phyloP scores from a whole-genome alignment of 306 rosid genomes.

The Sicyos edulis region DNA sequence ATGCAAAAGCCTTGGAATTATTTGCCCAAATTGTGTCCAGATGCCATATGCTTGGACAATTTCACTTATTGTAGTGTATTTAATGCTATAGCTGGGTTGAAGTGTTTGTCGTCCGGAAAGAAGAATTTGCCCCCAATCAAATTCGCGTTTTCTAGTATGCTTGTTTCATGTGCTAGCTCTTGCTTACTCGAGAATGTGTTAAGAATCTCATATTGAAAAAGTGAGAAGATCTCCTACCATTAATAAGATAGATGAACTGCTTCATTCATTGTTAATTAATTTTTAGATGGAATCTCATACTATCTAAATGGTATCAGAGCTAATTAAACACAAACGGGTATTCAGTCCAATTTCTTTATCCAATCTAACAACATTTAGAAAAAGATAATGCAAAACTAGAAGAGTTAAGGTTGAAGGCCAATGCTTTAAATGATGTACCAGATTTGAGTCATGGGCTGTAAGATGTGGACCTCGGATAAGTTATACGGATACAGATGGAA shows the following conservation, averaged over 20 bases:
- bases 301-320: too few relatives aligned
- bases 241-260: too few relatives aligned
- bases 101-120: constrained; percentile 18
- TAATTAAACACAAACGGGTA: too few relatives aligned
- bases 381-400: constrained; percentile 45
- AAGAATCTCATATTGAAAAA: too few relatives aligned
- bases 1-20: constrained; percentile 48
- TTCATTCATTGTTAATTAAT: too few relatives aligned
- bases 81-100: constrained; percentile 43
- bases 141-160: too few relatives aligned
- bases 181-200: too few relatives aligned
- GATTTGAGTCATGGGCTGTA: constrained; percentile 1
- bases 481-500: not conserved
- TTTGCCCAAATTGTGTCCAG: constrained; percentile 47
- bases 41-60: constrained; percentile 35
- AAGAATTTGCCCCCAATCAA: constrained; percentile 4
- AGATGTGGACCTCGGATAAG: not conserved
- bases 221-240: too few relatives aligned
- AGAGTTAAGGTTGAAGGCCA: constrained; percentile 34
- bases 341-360: too few relatives aligned
- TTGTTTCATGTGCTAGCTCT: too few relatives aligned
- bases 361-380: constrained; percentile 39
- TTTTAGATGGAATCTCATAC: too few relatives aligned
- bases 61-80: constrained; percentile 65
- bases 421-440: constrained; percentile 18